Evolutionary conservation across 1,284 basidiomycete species (phyloP).

Genomic region (Heliocybe sulcata): DNA sequence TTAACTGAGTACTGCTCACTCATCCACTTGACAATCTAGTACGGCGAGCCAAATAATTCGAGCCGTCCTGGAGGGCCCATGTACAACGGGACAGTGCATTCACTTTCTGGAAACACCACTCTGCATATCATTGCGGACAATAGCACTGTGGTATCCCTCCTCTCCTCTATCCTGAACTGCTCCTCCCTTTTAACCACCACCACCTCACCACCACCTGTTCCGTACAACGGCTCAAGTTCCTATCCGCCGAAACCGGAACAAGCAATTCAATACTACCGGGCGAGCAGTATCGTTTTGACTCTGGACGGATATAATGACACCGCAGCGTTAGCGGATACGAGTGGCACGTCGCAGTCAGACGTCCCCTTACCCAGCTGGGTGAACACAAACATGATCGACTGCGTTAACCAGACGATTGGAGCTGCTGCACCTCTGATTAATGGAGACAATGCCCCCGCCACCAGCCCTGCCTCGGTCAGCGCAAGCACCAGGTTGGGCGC

Average conservation of each 20-base stretch:
- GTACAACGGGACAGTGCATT: conserved; percentile 14
- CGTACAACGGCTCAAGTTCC: conserved; percentile 11
- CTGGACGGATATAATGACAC: conserved; percentile 42
- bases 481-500: too few species aligned
- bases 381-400: conserved; percentile 22
- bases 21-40: conserved; percentile 7
- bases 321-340: conserved; percentile 19
- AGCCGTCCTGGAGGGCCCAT: conserved; percentile 19
- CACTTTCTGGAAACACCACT: conserved; percentile 11
- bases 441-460: background rate
- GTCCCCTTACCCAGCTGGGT: conserved; percentile 20
- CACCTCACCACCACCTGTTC: background rate
- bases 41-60: conserved; percentile 17
- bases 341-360: conserved; percentile 28
- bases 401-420: conserved; percentile 25
- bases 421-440: conserved; percentile 1
- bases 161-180: conserved; percentile 13
- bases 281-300: conserved; percentile 26
- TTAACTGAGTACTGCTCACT: background rate
- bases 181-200: background rate
- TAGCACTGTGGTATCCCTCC: conserved; percentile 15
- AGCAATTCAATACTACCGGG: conserved; percentile 26
- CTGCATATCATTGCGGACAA: conserved; percentile 20
- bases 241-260: background rate
- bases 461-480: too few species aligned